These are phyloP conservation scores for Amniculicola lignicola DNA, from an alignment of 495 filamentous ascomycete genomes.

Conservation along the genomic window DNA sequence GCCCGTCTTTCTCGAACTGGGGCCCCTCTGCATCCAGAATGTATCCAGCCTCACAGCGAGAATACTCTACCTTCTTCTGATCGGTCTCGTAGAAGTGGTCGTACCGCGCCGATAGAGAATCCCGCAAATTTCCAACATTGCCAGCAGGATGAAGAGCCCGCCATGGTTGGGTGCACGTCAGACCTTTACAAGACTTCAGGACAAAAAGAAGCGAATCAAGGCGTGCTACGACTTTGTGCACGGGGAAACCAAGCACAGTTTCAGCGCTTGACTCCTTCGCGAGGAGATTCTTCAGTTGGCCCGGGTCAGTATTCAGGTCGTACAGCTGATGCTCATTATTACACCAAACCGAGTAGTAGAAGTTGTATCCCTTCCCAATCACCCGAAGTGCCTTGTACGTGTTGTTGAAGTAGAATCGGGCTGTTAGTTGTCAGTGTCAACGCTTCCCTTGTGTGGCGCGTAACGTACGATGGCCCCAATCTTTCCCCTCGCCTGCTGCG, in stretches of 20 bases:
- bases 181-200: conserved; percentile 40
- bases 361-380: conserved; percentile 27
- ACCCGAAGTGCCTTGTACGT: conserved; percentile 38
- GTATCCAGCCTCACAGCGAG: conserved; percentile 59
- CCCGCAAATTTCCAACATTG: conserved; percentile 32
- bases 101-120: conserved; percentile 50
- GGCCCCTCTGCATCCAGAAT: conserved; percentile 60
- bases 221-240: conserved; percentile 27
- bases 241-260: conserved; percentile 11
- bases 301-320: conserved; percentile 34
- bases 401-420: conserved; percentile 33
- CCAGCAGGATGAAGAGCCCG: conserved; percentile 34
- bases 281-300: conserved; percentile 38
- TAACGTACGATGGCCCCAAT: conserved; percentile 5
- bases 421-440: neutral
- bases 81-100: conserved; percentile 56
- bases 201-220: conserved; percentile 39
- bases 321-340: conserved; percentile 38
- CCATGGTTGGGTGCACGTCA: conserved; percentile 38
- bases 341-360: conserved; percentile 38
- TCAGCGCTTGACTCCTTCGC: neutral
- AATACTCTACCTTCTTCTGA: conserved; percentile 51
- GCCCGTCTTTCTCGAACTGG: conserved; percentile 26
- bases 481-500: conserved; percentile 37
- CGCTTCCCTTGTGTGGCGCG: neutral